Evolutionary conservation across 169 alveolate genomes (phyloP), one percentile per base, ranked within the genome.

Genomic region (Plasmodium billcollinsi): DNA sequence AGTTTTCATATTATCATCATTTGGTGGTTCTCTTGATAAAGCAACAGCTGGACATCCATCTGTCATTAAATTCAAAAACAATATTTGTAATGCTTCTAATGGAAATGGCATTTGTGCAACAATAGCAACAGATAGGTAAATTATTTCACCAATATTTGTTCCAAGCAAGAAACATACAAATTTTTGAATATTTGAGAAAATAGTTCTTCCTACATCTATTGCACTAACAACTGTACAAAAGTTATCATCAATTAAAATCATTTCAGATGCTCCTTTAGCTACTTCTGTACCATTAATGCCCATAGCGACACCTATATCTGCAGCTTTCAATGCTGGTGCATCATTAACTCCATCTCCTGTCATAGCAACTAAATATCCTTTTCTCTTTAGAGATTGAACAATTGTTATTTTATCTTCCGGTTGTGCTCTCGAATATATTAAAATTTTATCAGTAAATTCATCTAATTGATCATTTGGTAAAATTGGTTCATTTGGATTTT

Each of bases 331-430:
- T 5, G 99, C 99, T 4, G 99, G 99, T 11, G 99, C 99, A 88
- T 99, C 99, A 93, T 99, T 99, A 47, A 98, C 99, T 20, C 99
- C 99, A 94, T 99, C 99, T 12, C 99, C 99, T 59, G 99, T 97
- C 99, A 98, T 97, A 14, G 99, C 99, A 14, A 97, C 98, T 62
- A 97, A 93, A 69, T 96, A 92, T 39, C 97, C 97, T 91, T 97
- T 97, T 73, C 98, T 95, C 71, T 95, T 93, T 83, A 97, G 80
- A 11, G 98, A 95, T 54, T 93, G 94, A 20, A 97, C 98, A 49
- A 97, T 96, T 70, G 96, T 97, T n/a, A 97, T 94, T 95, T 97
- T 96, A 83, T 97, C 98, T 75, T 97, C 98, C 5, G 50, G 98
- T 97, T 92, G 89, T 14, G 89, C 98, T 18, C 98, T 92, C 52